phyloP scores from a whole-genome alignment of 176 grass and related monocot genomes.

The Oryza punctata region DNA sequence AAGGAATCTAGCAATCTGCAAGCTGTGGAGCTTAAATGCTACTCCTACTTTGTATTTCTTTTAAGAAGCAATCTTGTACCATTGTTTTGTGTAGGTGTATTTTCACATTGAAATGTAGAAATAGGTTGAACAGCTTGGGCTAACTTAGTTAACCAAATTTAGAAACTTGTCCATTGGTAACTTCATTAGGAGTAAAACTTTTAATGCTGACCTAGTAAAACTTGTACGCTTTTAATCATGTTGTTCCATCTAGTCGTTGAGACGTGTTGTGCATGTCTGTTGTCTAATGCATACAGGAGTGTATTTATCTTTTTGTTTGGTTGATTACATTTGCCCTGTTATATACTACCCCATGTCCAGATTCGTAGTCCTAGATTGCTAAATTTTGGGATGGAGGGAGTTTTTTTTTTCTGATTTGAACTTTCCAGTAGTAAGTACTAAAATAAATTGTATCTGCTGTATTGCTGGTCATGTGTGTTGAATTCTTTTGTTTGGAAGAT shows the following conservation, averaged over 20 bases:
- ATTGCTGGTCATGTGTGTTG: not conserved
- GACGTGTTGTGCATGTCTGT: not conserved
- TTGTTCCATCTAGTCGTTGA: not conserved
- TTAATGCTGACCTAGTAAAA: no score
- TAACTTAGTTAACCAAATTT: not conserved
- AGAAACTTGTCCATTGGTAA: not conserved
- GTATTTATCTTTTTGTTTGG: not conserved
- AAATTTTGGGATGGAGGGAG: no score
- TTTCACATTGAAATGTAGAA: not conserved
- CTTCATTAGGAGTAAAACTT: no score
- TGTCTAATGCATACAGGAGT: not conserved
- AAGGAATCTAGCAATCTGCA: not conserved
- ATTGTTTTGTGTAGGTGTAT: not conserved
- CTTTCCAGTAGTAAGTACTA: not conserved
- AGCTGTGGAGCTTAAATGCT: not conserved
- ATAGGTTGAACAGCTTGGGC: not conserved
- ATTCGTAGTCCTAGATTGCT: no score
- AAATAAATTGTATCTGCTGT: not conserved
- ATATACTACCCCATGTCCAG: no score
- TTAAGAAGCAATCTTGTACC: constrained; percentile 4
- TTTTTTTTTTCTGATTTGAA: not conserved
- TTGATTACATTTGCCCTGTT: not conserved
- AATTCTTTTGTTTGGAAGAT: not conserved
- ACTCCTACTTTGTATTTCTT: not conserved
- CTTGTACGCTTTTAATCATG: not conserved